These are phyloP conservation scores for Phoenix dactylifera DNA, from an alignment of 176 grass and related monocot genomes.

Conservation along the genomic window DNA sequence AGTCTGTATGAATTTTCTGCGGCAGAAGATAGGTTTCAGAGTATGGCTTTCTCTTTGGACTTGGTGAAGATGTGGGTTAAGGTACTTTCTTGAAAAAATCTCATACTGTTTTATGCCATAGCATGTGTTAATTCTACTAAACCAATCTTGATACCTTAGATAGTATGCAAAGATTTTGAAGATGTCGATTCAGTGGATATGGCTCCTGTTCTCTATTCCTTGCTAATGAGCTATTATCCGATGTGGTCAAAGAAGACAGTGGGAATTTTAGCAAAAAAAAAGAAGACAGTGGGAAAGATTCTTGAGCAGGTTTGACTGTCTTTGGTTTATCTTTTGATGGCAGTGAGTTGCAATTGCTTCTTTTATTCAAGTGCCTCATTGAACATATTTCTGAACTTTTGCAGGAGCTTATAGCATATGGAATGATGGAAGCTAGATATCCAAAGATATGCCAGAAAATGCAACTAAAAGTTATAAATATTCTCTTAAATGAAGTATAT, in stretches of 20 bases:
- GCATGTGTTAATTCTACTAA: no score
- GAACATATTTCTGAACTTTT: conserved; percentile 9
- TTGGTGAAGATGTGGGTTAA: conserved; percentile 80
- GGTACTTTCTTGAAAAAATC: conserved; percentile 30
- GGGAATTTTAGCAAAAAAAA: conserved; percentile 20
- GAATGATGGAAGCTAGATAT: conserved; percentile 33
- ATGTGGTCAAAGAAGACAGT: conserved; percentile 39
- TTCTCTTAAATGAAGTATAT: conserved; percentile 74
- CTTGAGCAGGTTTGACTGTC: conserved; percentile 55
- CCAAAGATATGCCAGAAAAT: conserved; percentile 40
- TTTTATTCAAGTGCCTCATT: conserved; percentile 3
- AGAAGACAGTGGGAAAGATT: conserved; percentile 49
- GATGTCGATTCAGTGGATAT: conserved; percentile 20
- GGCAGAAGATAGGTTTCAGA: conserved; percentile 21
- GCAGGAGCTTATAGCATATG: conserved; percentile 63
- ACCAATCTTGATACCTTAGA: conserved; percentile 28
- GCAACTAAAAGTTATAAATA: conserved; percentile 51
- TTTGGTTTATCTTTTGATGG: conserved; percentile 17
- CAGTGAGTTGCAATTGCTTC: conserved; percentile 5
- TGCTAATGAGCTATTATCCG: conserved; percentile 20
- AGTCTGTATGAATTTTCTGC: conserved; percentile 49
- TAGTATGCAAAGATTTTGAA: conserved; percentile 37
- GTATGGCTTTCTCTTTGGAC: conserved; percentile 30
- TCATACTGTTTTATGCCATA: no score
- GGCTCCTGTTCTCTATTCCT: conserved; percentile 50